Evolutionary conservation across 208 protist species (phyloP), one percentile per base, ranked within the genome.

Genomic region (Crithidia sp.): DNA sequence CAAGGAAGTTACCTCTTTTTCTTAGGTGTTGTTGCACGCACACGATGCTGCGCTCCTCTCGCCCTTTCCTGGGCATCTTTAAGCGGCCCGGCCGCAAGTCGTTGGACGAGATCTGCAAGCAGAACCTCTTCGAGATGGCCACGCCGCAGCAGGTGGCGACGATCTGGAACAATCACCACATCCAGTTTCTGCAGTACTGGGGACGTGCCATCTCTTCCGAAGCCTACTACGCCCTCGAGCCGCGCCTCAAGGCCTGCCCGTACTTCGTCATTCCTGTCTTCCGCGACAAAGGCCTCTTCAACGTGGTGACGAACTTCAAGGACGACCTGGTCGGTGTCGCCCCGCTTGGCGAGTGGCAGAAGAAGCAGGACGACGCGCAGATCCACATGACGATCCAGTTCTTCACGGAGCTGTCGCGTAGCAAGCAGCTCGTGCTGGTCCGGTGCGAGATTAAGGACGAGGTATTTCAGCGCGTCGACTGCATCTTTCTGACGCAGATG

Each of bases 331-430:
- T 96, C 7, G 90, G 89, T 28, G 89, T 95, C n/a, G 85, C 90
- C 0, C 92, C 94, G 14, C 86, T 97, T 1, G 91, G 78, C 7
- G 94, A 96, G 78, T 97, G 90, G 87, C 94, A 97, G 69, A 67
- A 91, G 70, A 93, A 96, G 81, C 92, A 96, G 71, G 91, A 95
- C 62, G 53, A 88, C 72, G 86, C 94, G 28, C 70, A 85, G 54
- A 80, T 94, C 36, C 90, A 97, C 82, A 97, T 97, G 94, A 97
- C 94, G 16, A 90, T 97, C 54, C 94, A 97, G 76, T 97, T 97
- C 76, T 97, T 97, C 74, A 96, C 92, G 2, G 94, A 97, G 70
- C 80, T 97, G n/a, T 59, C 81, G 67, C 81, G 83, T 45, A 88
- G 80, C 53, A 97, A 97, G 77, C 76, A 83, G 68, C 63, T 97